A percentile compares a stretch with the other conserved stretches of the same genome.
Evolutionary conservation across 164 flowering plant genomes (phyloP).

Genomic region (Magnolia officinalis): DNA sequence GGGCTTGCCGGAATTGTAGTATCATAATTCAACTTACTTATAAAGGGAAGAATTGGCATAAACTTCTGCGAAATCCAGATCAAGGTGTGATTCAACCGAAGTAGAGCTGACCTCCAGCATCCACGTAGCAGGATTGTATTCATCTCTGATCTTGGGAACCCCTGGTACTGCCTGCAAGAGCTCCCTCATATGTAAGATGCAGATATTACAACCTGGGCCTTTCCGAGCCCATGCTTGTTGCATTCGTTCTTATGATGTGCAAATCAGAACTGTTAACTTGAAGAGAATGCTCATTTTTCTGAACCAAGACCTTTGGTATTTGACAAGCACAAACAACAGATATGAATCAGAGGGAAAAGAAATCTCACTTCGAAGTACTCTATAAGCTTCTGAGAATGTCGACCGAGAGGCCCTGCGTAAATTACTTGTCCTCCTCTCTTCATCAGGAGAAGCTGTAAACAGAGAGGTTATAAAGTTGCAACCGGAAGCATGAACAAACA

Average conservation of each 20-base stretch:
- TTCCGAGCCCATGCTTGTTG: neutral
- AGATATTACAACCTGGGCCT: neutral
- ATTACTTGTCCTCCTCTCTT: conserved; percentile 85
- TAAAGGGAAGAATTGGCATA: conserved; percentile 45
- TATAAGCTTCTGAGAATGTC: conserved; percentile 50
- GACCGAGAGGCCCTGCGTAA: conserved; percentile 72
- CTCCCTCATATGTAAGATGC: conserved; percentile 3
- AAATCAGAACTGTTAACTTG: neutral
- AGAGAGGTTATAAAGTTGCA: neutral
- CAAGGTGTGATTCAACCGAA: conserved; percentile 41
- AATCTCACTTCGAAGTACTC: conserved; percentile 75
- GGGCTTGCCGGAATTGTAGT: neutral
- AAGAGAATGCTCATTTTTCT: neutral
- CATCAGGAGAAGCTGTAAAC: conserved; percentile 64
- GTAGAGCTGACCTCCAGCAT: conserved; percentile 54
- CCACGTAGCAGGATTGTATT: conserved; percentile 67
- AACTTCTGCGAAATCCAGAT: conserved; percentile 48
- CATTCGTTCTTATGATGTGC: neutral
- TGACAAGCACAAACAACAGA: neutral
- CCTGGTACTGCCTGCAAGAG: conserved; percentile 44
- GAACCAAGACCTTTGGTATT: neutral
- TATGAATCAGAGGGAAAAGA: neutral
- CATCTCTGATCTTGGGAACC: conserved; percentile 46
- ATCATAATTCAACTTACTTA: conserved; percentile 26
- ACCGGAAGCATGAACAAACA: neutral